Percentiles rank a stretch among this genome's conserved stretches.
phyloP scores from a whole-genome alignment of 2,329 filamentous ascomycete species.

The Neonectria punicea region DNA sequence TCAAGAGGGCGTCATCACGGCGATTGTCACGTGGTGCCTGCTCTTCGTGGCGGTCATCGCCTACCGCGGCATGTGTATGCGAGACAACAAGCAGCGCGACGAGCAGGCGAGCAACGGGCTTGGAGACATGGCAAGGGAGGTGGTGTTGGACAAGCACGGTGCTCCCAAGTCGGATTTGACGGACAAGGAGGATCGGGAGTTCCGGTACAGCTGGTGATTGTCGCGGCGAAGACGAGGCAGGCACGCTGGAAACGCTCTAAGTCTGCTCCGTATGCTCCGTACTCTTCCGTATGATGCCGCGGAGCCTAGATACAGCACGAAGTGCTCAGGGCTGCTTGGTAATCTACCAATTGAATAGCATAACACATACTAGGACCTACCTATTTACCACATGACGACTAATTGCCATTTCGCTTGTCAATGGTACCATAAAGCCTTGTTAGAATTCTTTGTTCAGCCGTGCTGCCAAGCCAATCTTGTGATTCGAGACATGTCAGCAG shows the following conservation, averaged over 20 bases:
- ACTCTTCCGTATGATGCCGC: background rate
- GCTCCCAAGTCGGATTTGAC: conserved; percentile 20
- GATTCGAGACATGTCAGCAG: conserved; percentile 11
- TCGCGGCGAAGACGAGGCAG: background rate
- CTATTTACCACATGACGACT: background rate
- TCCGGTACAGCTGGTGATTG: conserved; percentile 16
- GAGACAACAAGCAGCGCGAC: conserved; percentile 17
- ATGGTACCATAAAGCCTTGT: background rate
- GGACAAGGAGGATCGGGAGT: conserved; percentile 20
- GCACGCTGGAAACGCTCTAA: background rate
- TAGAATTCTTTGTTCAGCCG: background rate
- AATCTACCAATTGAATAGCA: background rate
- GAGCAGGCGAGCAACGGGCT: background rate
- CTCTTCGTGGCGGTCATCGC: conserved; percentile 7
- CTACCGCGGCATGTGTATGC: conserved; percentile 12
- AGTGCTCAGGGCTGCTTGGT: too few relatives aligned
- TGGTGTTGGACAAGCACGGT: conserved; percentile 18
- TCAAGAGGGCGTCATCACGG: conserved; percentile 56
- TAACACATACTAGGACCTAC: background rate
- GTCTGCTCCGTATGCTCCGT: background rate
- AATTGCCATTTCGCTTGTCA: background rate
- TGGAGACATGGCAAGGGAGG: conserved; percentile 1
- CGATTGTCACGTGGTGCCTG: conserved; percentile 17
- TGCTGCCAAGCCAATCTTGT: background rate
- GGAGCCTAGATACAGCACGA: background rate